Percentiles rank a stretch among this genome's conserved stretches.
phyloP scores from a whole-genome alignment of 2,329 filamentous ascomycete genomes.

The Xylaria polymorpha region DNA sequence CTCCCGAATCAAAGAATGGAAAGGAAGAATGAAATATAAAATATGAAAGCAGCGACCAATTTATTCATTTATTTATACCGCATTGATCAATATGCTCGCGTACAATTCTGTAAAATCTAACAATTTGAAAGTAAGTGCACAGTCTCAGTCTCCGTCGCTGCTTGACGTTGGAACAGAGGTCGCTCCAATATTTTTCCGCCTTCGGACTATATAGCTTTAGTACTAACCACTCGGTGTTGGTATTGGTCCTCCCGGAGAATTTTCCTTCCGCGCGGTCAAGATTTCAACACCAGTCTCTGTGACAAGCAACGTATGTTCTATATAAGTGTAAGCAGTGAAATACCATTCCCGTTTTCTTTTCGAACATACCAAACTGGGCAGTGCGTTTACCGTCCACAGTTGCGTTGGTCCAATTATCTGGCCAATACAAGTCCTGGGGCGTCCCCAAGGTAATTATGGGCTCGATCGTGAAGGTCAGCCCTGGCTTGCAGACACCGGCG shows the following conservation, averaged over 20 bases:
- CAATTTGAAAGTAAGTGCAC: too few relatives aligned
- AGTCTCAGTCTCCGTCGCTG: too few relatives aligned
- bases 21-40: too few relatives aligned
- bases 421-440: constrained; percentile 94
- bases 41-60: too few relatives aligned
- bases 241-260: constrained; percentile 82
- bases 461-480: constrained; percentile 99
- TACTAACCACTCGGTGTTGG: constrained; percentile 58
- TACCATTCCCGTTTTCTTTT: neutral
- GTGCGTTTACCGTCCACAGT: constrained; percentile 90
- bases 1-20: too few relatives aligned
- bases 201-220: neutral
- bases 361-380: constrained; percentile 84
- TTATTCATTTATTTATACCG: too few relatives aligned
- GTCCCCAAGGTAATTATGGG: constrained; percentile 98
- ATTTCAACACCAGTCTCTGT: constrained; percentile 87
- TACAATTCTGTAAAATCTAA: too few relatives aligned
- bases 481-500: constrained; percentile 89
- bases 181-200: neutral
- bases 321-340: constrained; percentile 10
- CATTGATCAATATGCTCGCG: too few relatives aligned
- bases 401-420: constrained; percentile 97
- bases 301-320: constrained; percentile 84
- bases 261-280: constrained; percentile 76
- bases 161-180: neutral